Evolutionary conservation across 2,329 filamentous ascomycete species (phyloP), one percentile per base, ranked within the genome.

Genomic region (Scedosporium aurantiacum): DNA sequence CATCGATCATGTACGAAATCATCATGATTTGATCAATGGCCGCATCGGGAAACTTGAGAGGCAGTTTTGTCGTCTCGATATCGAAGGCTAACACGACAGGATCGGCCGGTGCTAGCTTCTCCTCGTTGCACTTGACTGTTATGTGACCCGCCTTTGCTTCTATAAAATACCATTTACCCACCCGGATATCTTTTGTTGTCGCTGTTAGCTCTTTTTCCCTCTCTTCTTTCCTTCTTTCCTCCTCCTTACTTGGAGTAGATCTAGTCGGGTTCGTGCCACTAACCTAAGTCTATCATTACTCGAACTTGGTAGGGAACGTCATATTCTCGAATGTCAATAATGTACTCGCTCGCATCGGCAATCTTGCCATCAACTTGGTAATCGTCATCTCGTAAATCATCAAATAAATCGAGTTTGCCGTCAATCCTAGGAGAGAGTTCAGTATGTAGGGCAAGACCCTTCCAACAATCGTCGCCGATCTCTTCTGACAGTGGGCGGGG

Each of bases 1-100:
- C 95, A 68, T 99, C 94, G 68, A 99, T 97, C 95, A 99, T 99
- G 78, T 99, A 99, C 37, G 95, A 99, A 72, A 99, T 93, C 94
- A 99, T 99, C 92, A 99, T 99, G 70, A 99, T 88, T 72, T 96
- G 93, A 75, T 99, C 94, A 65, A 96, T 87, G 3, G 91, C 83
- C 1, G 94, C 87, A 71, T 99, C 95, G 27, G 94, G 95, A 68
- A 99, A 99, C 73, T 99, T 99, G 61, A 99, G 79, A 1, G 95
- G 94, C 16, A 94, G 79, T 71, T 99, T 99, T 4, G 90, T 93
- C 2, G 94, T 99, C 75, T 99, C 94, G 70, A 99, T 99, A 85
- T 99, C 94, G 75, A 87, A 99, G n/a, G 94, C 94, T 82, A 99
- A 88, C 21, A 99, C 90, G n/a, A 97, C 90, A 1, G 94, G 94